Evolutionary conservation across 2,329 filamentous ascomycete species (phyloP).

Genomic region (Incumbomyces lentus): DNA sequence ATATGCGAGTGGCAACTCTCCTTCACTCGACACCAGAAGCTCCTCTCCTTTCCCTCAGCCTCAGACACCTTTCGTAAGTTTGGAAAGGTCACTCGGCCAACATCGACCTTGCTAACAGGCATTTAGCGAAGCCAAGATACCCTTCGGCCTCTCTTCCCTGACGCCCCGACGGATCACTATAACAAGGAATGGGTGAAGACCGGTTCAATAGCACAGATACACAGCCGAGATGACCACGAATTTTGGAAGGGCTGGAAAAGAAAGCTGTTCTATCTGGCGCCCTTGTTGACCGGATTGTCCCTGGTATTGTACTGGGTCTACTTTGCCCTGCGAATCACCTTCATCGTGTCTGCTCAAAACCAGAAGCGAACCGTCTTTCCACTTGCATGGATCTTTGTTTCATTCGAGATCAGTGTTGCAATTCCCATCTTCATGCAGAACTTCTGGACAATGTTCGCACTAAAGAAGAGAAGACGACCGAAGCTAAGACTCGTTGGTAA

Average conservation of each 20-base stretch:
- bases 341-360: conserved; percentile 43
- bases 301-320: conserved; percentile 35
- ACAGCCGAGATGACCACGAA: conserved; percentile 29
- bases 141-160: conserved; percentile 26
- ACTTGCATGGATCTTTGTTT: conserved; percentile 49
- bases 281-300: conserved; percentile 28
- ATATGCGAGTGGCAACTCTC: conserved; percentile 7
- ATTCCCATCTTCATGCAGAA: conserved; percentile 49
- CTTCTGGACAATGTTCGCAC: conserved; percentile 46
- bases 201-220: conserved; percentile 28
- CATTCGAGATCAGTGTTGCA: conserved; percentile 39
- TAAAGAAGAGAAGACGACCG: conserved; percentile 45
- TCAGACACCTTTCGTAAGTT: conserved; percentile 25
- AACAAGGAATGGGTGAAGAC: conserved; percentile 29
- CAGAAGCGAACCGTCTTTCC: conserved; percentile 32
- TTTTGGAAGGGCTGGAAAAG: conserved; percentile 31
- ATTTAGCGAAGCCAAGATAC: conserved; percentile 27
- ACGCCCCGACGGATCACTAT: conserved; percentile 22
- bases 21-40: conserved; percentile 14
- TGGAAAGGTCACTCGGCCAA: not conserved
- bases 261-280: conserved; percentile 26
- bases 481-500: conserved; percentile 35
- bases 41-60: conserved; percentile 24
- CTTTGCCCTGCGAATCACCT: conserved; percentile 42
- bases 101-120: conserved; percentile 12